phyloP scores from a whole-genome alignment of 1,139 yeast genomes.

The Debaryomyces sp. region DNA sequence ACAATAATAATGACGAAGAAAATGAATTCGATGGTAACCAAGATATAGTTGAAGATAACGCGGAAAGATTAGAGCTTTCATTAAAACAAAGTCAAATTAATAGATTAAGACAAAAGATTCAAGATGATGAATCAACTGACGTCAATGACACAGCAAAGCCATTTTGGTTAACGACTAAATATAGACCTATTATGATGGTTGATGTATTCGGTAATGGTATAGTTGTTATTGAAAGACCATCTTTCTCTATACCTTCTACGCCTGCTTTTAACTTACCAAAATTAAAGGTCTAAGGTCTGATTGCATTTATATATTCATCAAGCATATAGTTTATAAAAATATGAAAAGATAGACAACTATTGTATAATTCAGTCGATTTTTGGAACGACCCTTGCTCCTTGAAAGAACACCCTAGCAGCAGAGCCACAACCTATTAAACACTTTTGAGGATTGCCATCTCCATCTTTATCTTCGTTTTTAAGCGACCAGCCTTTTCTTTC shows the following conservation, averaged over 20 bases:
- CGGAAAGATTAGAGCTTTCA: constrained; percentile 33
- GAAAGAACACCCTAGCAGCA: constrained; percentile 71
- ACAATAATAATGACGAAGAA: constrained; percentile 25
- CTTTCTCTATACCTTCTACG: constrained; percentile 56
- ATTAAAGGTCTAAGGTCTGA: constrained; percentile 48
- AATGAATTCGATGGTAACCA: constrained; percentile 16
- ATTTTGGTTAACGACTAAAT: constrained; percentile 78
- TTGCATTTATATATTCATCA: constrained; percentile 2
- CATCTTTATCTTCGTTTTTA: constrained; percentile 47
- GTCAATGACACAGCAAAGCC: constrained; percentile 37
- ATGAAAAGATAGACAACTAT: neutral
- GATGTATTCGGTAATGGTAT: constrained; percentile 48
- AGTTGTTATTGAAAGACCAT: constrained; percentile 78
- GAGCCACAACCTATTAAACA: constrained; percentile 67
- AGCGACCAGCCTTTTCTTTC: constrained; percentile 56
- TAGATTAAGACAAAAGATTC: constrained; percentile 29
- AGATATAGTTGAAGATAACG: constrained; percentile 27
- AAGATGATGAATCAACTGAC: constrained; percentile 27
- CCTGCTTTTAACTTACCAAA: constrained; percentile 81
- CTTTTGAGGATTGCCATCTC: constrained; percentile 46
- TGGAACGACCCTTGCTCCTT: constrained; percentile 62
- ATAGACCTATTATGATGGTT: constrained; percentile 62
- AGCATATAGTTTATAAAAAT: constrained; percentile 2
- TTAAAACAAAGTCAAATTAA: constrained; percentile 36
- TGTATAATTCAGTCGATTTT: constrained; percentile 19